Evolutionary conservation across 495 filamentous ascomycete species (phyloP), one percentile per base, ranked within the genome.

Genomic region (Aspergillus funiculosus): DNA sequence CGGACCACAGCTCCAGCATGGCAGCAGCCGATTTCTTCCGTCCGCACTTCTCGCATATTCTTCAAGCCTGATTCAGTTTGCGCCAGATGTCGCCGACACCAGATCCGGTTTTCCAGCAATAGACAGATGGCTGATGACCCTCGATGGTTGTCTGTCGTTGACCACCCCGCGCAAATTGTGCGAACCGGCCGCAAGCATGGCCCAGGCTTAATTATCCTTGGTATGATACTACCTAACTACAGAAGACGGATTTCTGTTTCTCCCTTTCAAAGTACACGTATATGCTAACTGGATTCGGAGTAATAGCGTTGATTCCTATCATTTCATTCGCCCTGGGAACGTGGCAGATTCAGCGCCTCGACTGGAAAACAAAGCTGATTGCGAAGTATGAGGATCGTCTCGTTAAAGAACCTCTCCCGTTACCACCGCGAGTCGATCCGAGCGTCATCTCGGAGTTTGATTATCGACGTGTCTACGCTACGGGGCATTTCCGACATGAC

Each of bases 301-400:
- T 17, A 22, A 21, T 54, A 89, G 89, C 89, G 24, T 61, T 92
- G 32, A 97, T 98, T 50, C 92, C 92, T 26, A 71, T 94, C 31
- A 95, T 89, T 5, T 85, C 92, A 38, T 95, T 98, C 63, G 71
- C 71, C 51, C 81, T 98, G 25, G 92, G 92, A 28, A 86, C 84
- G 30, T 98, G 92, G 92, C 92, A 98, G 58, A 83, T 98, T n/a
- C 76, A 94, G 57, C 87, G 92, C 2, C 79, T 98, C 11, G 76
- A 79, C 26, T 91, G 90, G 89, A 98, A 98, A 62, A 89, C 89
- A 6, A 84, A 90, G 28, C 70, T 97, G 11, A 82, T 98, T 45
- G 89, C 89, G 39, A 83, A 79, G 51, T 86, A 81, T 68, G 90
- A 95, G 69, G 89, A 96, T 69, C 86, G 91, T 0, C 76, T 98